These are phyloP conservation scores for Yamadazyma pseudoaaseri DNA, from an alignment of 1,139 yeast genomes.

Conservation along the genomic window DNA sequence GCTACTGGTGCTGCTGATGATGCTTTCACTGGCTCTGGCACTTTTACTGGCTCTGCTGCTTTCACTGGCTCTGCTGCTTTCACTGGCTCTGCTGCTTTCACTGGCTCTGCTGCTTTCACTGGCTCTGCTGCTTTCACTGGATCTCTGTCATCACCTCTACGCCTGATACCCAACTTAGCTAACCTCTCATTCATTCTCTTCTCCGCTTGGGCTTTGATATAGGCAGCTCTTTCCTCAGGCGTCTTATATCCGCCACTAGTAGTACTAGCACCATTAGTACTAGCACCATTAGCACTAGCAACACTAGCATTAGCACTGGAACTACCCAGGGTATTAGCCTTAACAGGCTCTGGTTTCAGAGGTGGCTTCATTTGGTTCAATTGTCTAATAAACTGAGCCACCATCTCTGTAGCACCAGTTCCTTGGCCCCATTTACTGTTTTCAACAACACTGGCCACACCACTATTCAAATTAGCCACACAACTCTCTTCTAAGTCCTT, in stretches of 20 bases:
- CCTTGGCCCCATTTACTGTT: conserved; percentile 84
- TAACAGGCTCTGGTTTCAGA: conserved; percentile 2
- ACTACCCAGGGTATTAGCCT: too few species aligned
- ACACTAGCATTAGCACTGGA: conserved; percentile 10
- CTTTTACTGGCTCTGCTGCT: conserved; percentile 1
- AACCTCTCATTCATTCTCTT: conserved; percentile 85
- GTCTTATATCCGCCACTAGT: conserved; percentile 23
- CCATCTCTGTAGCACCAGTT: conserved; percentile 65
- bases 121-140: conserved; percentile 1
- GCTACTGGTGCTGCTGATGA: conserved; percentile 5
- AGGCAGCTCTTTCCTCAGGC: conserved; percentile 74
- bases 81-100: not conserved
- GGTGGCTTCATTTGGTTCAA: conserved; percentile 29
- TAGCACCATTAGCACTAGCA: conserved; percentile 13
- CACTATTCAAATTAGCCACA: conserved; percentile 36
- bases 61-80: conserved; percentile 4
- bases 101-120: conserved; percentile 2
- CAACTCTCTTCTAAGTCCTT: conserved; percentile 69
- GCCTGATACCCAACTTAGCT: conserved; percentile 77
- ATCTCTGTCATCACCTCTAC: conserved; percentile 21
- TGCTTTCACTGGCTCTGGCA: conserved; percentile 3
- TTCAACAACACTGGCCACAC: conserved; percentile 51
- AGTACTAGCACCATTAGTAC: conserved; percentile 12
- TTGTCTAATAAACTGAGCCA: conserved; percentile 59
- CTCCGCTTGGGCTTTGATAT: conserved; percentile 87